These are phyloP conservation scores for Trametes cingulata DNA, from an alignment of 768 basidiomycete genomes.

Conservation along the genomic window DNA sequence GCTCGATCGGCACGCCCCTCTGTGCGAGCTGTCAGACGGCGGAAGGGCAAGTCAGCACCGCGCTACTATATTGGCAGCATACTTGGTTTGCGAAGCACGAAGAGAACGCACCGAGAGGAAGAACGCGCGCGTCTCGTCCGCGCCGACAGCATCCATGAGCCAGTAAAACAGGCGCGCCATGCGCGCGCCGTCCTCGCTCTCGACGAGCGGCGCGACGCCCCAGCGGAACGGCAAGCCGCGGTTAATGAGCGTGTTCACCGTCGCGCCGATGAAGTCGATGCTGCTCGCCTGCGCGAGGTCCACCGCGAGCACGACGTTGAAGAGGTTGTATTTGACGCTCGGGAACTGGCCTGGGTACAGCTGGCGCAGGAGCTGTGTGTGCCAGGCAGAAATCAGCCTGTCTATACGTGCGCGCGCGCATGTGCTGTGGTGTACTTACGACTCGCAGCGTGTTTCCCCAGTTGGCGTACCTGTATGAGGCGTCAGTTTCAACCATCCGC, in stretches of 20 bases:
- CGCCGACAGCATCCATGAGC: constrained; percentile 61
- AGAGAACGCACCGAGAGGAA: constrained; percentile 34
- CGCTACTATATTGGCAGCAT: not conserved
- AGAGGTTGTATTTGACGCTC: constrained; percentile 72
- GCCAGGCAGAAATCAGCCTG: constrained; percentile 8
- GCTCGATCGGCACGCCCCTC: constrained; percentile 33
- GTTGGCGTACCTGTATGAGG: constrained; percentile 19
- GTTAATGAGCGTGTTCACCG: constrained; percentile 70
- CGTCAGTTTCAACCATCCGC: not conserved
- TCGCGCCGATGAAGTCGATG: constrained; percentile 61
- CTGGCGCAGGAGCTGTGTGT: constrained; percentile 67
- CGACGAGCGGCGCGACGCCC: constrained; percentile 77
- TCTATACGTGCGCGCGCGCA: not conserved
- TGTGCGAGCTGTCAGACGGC: constrained; percentile 39
- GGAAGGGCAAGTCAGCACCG: not conserved
- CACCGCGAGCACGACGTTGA: constrained; percentile 79
- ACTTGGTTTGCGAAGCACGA: not conserved
- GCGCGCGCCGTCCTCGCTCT: constrained; percentile 51
- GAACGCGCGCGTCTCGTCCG: constrained; percentile 62
- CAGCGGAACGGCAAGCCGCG: constrained; percentile 79
- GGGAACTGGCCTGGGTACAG: constrained; percentile 80
- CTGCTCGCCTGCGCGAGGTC: constrained; percentile 70
- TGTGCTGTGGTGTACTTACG: not conserved
- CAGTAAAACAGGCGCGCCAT: constrained; percentile 78
- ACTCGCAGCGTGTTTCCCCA: constrained; percentile 25